phyloP scores from a whole-genome alignment of 2,329 filamentous ascomycete species.

The Aspergillus costaricaensis region DNA sequence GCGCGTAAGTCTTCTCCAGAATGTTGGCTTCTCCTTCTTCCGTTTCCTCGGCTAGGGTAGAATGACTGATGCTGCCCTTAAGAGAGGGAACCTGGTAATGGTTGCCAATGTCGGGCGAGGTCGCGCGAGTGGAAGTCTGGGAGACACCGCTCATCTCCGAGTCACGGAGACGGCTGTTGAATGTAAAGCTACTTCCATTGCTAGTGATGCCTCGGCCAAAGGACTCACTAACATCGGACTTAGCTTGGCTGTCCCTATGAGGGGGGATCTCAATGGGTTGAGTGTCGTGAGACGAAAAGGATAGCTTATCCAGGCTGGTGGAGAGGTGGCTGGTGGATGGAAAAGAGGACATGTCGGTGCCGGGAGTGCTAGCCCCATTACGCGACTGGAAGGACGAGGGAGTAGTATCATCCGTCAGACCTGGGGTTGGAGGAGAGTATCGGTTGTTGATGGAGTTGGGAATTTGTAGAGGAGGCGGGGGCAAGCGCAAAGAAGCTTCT shows the following conservation, averaged over 20 bases:
- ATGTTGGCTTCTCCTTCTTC: constrained; percentile 80
- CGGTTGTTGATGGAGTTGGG: constrained; percentile 33
- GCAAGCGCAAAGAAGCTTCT: constrained; percentile 43
- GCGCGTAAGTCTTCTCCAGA: constrained; percentile 87
- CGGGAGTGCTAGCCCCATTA: constrained; percentile 30
- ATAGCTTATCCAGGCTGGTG: constrained; percentile 30
- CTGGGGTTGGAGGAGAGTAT: constrained; percentile 37
- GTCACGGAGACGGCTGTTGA: constrained; percentile 69
- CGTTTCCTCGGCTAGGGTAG: constrained; percentile 69
- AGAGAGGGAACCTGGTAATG: constrained; percentile 62
- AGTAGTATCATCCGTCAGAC: constrained; percentile 40
- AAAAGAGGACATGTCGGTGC: constrained; percentile 31
- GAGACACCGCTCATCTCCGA: constrained; percentile 81
- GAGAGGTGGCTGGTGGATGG: constrained; percentile 30
- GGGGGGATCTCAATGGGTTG: constrained; percentile 10
- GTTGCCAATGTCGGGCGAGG: constrained; percentile 71
- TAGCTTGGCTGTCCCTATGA: constrained; percentile 33
- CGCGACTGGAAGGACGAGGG: constrained; percentile 50
- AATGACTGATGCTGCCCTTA: constrained; percentile 68
- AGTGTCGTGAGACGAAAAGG: constrained; percentile 25
- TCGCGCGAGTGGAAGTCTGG: constrained; percentile 80
- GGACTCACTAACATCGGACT: constrained; percentile 34
- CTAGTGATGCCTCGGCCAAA: constrained; percentile 71
- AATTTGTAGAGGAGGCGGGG: constrained; percentile 50
- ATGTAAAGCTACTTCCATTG: constrained; percentile 76